phyloP scores from a whole-genome alignment of 371 early-diverging fungal genomes.

The Mucor lusitanicus region DNA sequence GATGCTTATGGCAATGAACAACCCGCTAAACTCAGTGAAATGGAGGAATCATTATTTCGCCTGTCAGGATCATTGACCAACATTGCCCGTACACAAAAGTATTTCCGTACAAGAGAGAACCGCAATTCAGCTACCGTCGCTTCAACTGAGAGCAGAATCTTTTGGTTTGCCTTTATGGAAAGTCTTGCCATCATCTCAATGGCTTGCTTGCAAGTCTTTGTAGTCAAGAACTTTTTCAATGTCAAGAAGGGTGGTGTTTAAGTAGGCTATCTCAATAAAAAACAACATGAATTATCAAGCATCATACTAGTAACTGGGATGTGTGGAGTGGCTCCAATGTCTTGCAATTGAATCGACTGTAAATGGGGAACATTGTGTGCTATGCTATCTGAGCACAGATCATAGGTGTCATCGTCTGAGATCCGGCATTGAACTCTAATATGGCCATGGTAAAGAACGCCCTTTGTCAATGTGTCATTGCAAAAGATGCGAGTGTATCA shows the following conservation, averaged over 20 bases:
- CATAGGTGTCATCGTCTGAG: background rate
- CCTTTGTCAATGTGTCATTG: background rate
- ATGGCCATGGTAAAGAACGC: background rate
- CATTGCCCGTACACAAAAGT: conserved; percentile 76
- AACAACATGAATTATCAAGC: background rate
- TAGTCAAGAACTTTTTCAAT: conserved; percentile 76
- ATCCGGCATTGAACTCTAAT: background rate
- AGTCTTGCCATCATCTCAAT: conserved; percentile 74
- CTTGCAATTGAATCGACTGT: background rate
- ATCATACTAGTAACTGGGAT: background rate
- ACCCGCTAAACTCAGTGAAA: conserved; percentile 56
- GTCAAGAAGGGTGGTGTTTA: conserved; percentile 62
- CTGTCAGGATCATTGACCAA: conserved; percentile 58
- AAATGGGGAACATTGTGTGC: background rate
- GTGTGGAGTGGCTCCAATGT: background rate
- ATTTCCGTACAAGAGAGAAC: conserved; percentile 84
- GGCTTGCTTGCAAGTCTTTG: conserved; percentile 84
- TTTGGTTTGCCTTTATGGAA: conserved; percentile 84
- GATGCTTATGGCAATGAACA: conserved; percentile 24
- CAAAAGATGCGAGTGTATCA: background rate
- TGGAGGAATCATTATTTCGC: conserved; percentile 64
- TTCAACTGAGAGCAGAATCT: conserved; percentile 79
- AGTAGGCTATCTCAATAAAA: background rate
- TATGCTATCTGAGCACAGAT: background rate
- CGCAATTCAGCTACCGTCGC: conserved; percentile 84